phyloP scores from a whole-genome alignment of 2,329 filamentous ascomycete genomes.

The Exophiala dermatitidis region DNA sequence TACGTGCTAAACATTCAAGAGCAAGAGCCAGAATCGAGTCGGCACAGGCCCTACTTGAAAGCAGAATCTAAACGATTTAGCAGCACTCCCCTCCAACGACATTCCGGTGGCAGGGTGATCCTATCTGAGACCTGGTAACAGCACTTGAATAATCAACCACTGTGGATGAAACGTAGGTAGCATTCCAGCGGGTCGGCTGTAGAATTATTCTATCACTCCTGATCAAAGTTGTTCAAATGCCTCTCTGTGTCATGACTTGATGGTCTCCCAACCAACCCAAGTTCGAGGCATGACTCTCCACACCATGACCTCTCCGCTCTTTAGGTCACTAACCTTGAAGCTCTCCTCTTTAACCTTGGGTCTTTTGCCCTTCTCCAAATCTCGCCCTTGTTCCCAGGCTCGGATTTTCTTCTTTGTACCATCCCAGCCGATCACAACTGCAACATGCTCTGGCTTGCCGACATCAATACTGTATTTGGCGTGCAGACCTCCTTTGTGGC shows the following conservation, averaged over 20 bases:
- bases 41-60: too few species aligned
- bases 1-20: too few species aligned
- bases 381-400: conserved; percentile 89
- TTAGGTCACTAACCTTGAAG: conserved; percentile 84
- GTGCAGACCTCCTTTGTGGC: conserved; percentile 91
- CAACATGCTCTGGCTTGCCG: conserved; percentile 82
- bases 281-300: conserved; percentile 89
- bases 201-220: too few species aligned
- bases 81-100: too few species aligned
- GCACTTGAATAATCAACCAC: neutral
- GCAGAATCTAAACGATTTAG: too few species aligned
- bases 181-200: too few species aligned
- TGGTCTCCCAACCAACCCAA: conserved; percentile 79
- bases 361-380: conserved; percentile 87
- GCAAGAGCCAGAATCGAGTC: too few species aligned
- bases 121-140: neutral
- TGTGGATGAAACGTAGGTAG: neutral
- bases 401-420: conserved; percentile 96
- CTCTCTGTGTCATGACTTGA: conserved; percentile 9
- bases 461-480: conserved; percentile 86
- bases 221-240: too few species aligned
- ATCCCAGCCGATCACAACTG: conserved; percentile 90
- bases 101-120: too few species aligned
- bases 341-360: conserved; percentile 91
- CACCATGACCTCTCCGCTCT: conserved; percentile 91